Evolutionary conservation across 768 basidiomycete genomes (phyloP), one percentile per base, ranked within the genome.

Genomic region (Suillus bovinus): DNA sequence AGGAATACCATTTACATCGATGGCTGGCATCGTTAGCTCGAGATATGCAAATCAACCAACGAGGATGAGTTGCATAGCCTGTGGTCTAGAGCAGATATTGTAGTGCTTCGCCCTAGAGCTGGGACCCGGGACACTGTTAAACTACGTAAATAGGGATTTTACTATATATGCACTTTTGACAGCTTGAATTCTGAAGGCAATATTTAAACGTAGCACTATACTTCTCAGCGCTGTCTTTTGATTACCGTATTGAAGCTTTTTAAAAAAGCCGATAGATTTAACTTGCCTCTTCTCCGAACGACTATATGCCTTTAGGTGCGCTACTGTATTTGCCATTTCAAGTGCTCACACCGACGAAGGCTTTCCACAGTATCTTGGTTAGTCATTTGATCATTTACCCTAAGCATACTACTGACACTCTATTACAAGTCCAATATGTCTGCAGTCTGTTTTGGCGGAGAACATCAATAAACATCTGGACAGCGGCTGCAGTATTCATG

Each of bases 391-490:
- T n/a, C n/a, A n/a, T 44, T 46, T 46, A 50, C 38, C 60, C 24
- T 20, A 17, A 27, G 27, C 17, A 41, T 20, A 13, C 38, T 56
- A 10, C 55, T 27, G 24, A 56, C 22, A 38, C 24, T 36, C 27
- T 17, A 11, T 55, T 24, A 17, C 16, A 55, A 86, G 85, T 59
- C 85, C 85, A 14, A 77, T 83, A 52, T 86, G 85, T 68, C 78
- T 76, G 6, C 72, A 70, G 52, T 63, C 71, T 14, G 82, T 86
- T 24, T 64, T 72, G 27, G 76, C 78, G 50, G 65, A 64, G 47
- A 62, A 70, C 61, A 86, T 87, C 61, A 86, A 86, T 68, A 64
- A 64, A 38, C 85, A 87, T 59, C 71, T 87, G 20, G 85, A 87
- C 66, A 79, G 74, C 42, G 71, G 71, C 46, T 85, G 85, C 58